Base-by-base conservation (phyloP, 1,284 basidiomycete genomes). In the Cryptococcus sp. region DNA sequence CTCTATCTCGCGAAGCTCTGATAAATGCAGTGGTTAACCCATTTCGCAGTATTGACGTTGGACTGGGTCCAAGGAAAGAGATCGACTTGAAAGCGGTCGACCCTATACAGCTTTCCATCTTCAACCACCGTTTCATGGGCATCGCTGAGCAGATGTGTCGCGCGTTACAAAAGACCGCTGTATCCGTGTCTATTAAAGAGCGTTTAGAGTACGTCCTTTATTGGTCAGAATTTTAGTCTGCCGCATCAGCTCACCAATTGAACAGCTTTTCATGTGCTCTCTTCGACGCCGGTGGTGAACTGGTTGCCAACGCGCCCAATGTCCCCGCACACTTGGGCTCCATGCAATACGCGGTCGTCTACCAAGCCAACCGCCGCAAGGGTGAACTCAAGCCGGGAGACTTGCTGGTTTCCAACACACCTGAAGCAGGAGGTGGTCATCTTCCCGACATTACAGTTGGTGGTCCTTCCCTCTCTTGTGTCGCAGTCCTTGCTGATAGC, bases 101-200 rank as follows among this genome's bases (percentile, higher is more conserved):
- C 60, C 81, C 82, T 1, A 79, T 84, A 56, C 72, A 83, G 56
- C 77, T 84, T 15, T 82, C 81, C 7, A 76, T 84, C 13, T 83
- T 83, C 65, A 81, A 81, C 35, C 81, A 83, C 65, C 74, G 82
- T 41, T 79, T 81, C 62, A 81, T 81, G 76, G 73, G 76, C 27
- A 76, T 80, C 47, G 77, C 79, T 10, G 77, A 82, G 64, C 77
- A 66, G 54, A 82, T 82, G 81, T 45, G 60, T 45, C 49, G 60
- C 46, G 60, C 60, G 16, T 40, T 62, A 19, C 60, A 62, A 35
- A 62, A 62, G 51, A 62, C 60, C n/a, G 60, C 80, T 11, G 81
- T 83, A 46, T 72, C 70, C 3, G 50, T 73, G 20, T 72, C 71
- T 51, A 76, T 76, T 68, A 76, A 76, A 56, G 74, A 76, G 54